Base-by-base conservation (phyloP, 2,329 filamentous ascomycete species). In the Stagonosporopsis cucurbitacearum region DNA sequence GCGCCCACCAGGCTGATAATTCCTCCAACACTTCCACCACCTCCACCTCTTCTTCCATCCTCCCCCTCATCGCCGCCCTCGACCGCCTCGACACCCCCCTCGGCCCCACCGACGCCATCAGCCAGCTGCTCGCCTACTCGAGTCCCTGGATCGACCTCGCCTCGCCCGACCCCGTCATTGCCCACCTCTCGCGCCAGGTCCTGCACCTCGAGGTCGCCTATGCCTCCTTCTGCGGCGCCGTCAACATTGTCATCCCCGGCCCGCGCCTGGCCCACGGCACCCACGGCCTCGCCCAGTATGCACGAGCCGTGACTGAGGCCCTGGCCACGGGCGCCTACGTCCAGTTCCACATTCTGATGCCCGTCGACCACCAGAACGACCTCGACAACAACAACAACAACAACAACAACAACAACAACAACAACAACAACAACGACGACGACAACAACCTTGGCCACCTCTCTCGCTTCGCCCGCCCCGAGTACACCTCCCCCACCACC, bases 141-240 rank as follows among this genome's bases (percentile, higher is more conserved):
- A 96, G 92, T 74, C 85, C 91, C 6, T 98, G 94, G 94, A 94
- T 96, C 63, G 93, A 98, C 71, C 79, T 98, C 12, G 89, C 88
- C 67, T 96, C 93, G 2, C 79, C 87, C 1, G 89, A 97, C 73
- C 90, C 92, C 6, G 77, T 94, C 59, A 88, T 98, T 60, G 87
- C 92, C 7, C 91, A 90, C 73, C 84, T 98, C 55, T 97, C 94
- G 32, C 87, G 91, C 40, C 94, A 97, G 77, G 90, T 96, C 6
- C 81, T 99, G 60, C 92, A 92, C 72, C 83, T 96, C 35, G 95
- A 99, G 74, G 84, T 98, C 43, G 90, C 92, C 44, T 99, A 97
- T 77, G 95, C 96, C 61, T 93, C 92, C 60, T 99, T 98, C 77
- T 97, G 92, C 70, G 96, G 96, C 32, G 84, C 95, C 43, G 87